A percentile compares a stretch with the other conserved stretches of the same genome.
phyloP scores from a whole-genome alignment of 805 yeast species.

The Suhomyces prunicola region DNA sequence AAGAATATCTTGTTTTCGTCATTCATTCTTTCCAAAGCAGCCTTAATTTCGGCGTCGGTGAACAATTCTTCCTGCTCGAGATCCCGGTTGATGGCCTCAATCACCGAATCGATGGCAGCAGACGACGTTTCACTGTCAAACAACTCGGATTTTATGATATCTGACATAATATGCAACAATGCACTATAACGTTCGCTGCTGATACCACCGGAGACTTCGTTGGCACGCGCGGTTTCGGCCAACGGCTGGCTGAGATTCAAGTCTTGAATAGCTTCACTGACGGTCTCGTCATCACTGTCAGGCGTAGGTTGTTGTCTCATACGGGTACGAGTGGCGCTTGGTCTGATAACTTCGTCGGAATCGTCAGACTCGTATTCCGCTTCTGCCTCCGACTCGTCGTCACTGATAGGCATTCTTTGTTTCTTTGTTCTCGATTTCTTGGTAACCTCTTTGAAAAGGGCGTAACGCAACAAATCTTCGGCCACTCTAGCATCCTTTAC shows the following conservation, averaged over 20 bases:
- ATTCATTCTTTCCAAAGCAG: conserved; percentile 32
- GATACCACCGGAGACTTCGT: conserved; percentile 19
- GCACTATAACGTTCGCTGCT: conserved; percentile 31
- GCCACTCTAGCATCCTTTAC: conserved; percentile 82
- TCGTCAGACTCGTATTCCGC: conserved; percentile 28
- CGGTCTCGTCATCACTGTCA: neutral
- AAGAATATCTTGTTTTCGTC: conserved; percentile 35
- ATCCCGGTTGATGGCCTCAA: conserved; percentile 30
- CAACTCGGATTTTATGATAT: conserved; percentile 29
- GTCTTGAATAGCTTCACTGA: conserved; percentile 2
- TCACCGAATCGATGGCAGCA: conserved; percentile 30
- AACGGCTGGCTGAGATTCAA: conserved; percentile 18
- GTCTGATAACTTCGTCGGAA: conserved; percentile 13
- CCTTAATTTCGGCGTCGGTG: conserved; percentile 24
- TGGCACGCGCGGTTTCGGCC: conserved; percentile 19
- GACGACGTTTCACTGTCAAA: conserved; percentile 31
- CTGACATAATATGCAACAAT: conserved; percentile 30
- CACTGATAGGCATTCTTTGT: conserved; percentile 16
- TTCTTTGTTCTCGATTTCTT: conserved; percentile 35
- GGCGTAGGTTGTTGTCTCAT: conserved; percentile 14
- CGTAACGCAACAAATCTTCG: conserved; percentile 76
- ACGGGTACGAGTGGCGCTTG: conserved; percentile 18
- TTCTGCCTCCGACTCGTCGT: conserved; percentile 27
- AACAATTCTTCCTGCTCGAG: conserved; percentile 41
- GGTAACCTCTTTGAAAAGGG: conserved; percentile 74